Base-by-base conservation (phyloP, 805 yeast species). In the Kodamaea sagamina region DNA sequence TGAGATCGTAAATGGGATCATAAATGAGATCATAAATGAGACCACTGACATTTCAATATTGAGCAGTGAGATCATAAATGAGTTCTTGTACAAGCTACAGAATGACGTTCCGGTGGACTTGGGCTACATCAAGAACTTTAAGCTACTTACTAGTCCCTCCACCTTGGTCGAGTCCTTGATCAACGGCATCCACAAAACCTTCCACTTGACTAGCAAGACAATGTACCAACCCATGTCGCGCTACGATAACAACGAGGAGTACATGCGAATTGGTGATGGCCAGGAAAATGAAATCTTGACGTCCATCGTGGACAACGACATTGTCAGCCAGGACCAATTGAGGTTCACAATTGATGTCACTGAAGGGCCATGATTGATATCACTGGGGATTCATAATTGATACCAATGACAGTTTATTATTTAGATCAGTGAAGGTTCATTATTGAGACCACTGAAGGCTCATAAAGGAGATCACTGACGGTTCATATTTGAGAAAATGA, bases 181-280 rank as follows among this genome's bases (percentile, higher is more conserved):
- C 18, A 62, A 56, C 44, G 76, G 76, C 0, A 59, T 66, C 5
- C 76, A 71, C 52, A 58, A 55, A 44, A 58, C 59, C 11, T 57
- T 58, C 39, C 55, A 54, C 12, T 54, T 71, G 29, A 48, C 54
- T 6, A 42, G 63, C 15, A 60, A 58, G 1, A 62, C 63, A n/a
- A 45, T 52, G 47, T 71, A 66, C 44, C 72, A 64, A 41, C 75
- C 75, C 5, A 49, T 55, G 1, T 53, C 65, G n/a, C 55, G 62
- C 21, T 70, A 65, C 41, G 15, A 27, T 10, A 44, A 47, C 3
- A 42, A 40, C 2, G 38, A 48, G 11, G 41, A 39, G 4, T 17
- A 55, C 11, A 58, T 57, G 35, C 49, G 48, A 39, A 63, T 67
- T 11, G 62, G 62, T 4, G 67, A 58, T 42, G 63, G 61, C 5